Base-by-base conservation (phyloP, 75 land plant genomes). In the Picea glauca region DNA sequence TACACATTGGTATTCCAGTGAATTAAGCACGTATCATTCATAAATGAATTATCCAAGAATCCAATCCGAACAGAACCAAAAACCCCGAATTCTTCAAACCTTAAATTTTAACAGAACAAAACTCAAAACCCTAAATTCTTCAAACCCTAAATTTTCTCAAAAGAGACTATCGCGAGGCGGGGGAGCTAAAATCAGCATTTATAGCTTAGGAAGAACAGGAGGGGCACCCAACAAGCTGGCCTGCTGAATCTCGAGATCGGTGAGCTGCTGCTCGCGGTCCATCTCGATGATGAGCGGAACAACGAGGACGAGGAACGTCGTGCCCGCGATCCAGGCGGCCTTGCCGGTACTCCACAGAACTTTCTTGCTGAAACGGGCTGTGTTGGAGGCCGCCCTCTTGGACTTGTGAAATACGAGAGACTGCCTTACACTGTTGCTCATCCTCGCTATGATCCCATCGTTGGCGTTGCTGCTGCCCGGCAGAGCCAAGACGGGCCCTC, bases 181-280 rank as follows among this genome's bases (percentile, higher is more conserved):
- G 11, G 12, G 1, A 9, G 11, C 56, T 11, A 50, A 50, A 9
- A 50, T 9, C 56, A 9, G 12, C 56, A 50, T 50, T 50, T 50
- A 50, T 9, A 50, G 56, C 11, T 50, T 50, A 9, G 56, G 56
- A 50, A 12, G 56, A 50, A 9, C 56, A 1, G 56, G 56, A 50
- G 56, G 56, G 54, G 90, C 76, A 50, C 98, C 95, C 70, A 94
- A 86, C 20, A 94, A 85, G 62, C 84, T 87, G 68, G 90, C 90
- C 72, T 91, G 93, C 88, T 94, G 98, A 74, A 85, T 63, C 87
- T 94, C 98, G 40, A 91, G 84, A 58, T 94, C 95, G 80, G 76
- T 83, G 80, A 92, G 31, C 93, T 93, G 93, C 84, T 85, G 88
- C 82, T 94, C 97, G 26, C 98, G 91, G 62, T 94, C 95, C 93